These are phyloP conservation scores for Ensete ventricosum DNA, from an alignment of 176 grass and related monocot genomes.

Conservation along the genomic window DNA sequence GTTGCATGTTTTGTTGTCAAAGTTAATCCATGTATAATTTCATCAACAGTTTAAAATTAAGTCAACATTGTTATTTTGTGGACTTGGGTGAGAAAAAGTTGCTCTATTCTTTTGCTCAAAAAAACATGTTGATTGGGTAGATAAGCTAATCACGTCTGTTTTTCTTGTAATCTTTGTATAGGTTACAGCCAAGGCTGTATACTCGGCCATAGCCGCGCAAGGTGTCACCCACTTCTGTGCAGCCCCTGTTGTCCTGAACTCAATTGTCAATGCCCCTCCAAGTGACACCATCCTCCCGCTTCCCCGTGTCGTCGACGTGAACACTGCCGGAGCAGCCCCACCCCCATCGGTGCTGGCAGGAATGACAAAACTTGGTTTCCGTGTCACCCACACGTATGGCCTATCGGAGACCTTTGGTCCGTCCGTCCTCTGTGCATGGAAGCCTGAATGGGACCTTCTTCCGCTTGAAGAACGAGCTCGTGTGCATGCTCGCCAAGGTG, in stretches of 20 bases:
- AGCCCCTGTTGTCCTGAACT: conserved; percentile 23
- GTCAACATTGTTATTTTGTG: too few relatives aligned
- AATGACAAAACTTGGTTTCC: conserved; percentile 31
- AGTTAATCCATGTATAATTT: too few relatives aligned
- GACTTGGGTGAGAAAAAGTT: too few relatives aligned
- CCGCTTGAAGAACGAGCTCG: conserved; percentile 6
- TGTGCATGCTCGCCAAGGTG: conserved; percentile 26
- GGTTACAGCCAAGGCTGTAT: conserved; percentile 6
- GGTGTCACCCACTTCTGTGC: conserved; percentile 8
- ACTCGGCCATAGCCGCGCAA: background rate
- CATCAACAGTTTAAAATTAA: too few relatives aligned
- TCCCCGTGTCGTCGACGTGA: conserved; percentile 14
- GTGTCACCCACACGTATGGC: conserved; percentile 31
- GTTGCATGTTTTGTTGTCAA: too few relatives aligned
- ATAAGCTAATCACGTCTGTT: background rate
- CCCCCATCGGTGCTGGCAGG: conserved; percentile 18
- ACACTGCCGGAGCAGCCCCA: conserved; percentile 30
- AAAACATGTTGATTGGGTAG: too few relatives aligned
- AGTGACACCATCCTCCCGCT: conserved; percentile 15
- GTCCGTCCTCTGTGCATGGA: conserved; percentile 17
- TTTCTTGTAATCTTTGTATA: background rate
- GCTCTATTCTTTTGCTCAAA: too few relatives aligned
- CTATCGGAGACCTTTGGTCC: conserved; percentile 33
- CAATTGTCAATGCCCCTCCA: conserved; percentile 16
- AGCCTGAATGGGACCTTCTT: conserved; percentile 31